Conservation (phyloP, 768 basidiomycete species). For the Mycena albidolilacea region DNA sequence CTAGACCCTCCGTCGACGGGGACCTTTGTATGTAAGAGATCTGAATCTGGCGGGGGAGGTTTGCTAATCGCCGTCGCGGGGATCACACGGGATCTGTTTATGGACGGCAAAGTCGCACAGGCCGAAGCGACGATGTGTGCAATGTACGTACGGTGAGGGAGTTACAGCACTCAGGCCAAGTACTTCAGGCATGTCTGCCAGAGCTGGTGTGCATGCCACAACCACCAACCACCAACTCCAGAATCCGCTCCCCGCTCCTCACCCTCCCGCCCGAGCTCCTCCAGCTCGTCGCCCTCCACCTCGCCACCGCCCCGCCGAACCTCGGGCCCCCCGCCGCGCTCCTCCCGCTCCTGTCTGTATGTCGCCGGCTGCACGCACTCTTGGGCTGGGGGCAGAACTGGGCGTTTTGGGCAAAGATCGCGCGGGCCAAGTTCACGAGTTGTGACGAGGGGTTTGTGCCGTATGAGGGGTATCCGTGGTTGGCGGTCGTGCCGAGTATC, state of each 20-base stretch:
- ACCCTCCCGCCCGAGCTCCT: slow-evolving; percentile 33
- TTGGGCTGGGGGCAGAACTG: not conserved
- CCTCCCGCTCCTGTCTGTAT: slow-evolving; percentile 27
- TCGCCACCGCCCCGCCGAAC: slow-evolving; percentile 36
- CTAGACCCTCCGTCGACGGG: too few relatives aligned
- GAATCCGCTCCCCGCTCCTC: not conserved
- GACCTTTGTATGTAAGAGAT: too few relatives aligned
- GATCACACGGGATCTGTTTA: too few relatives aligned
- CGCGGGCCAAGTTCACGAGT: slow-evolving; percentile 18
- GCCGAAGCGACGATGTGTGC: too few relatives aligned
- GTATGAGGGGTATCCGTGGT: not conserved
- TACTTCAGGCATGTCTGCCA: too few relatives aligned
- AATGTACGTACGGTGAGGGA: too few relatives aligned
- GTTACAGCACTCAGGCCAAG: too few relatives aligned
- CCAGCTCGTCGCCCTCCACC: slow-evolving; percentile 31
- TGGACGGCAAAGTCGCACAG: too few relatives aligned
- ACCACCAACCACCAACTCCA: too few relatives aligned
- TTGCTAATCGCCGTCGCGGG: too few relatives aligned
- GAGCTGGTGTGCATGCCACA: too few relatives aligned
- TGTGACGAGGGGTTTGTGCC: not conserved
- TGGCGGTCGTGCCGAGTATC: not conserved
- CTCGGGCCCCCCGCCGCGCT: slow-evolving; percentile 36
- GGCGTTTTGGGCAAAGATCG: slow-evolving; percentile 20
- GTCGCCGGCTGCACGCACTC: not conserved
- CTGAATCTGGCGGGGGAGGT: too few relatives aligned